Evolutionary conservation across 371 early-diverging fungal genomes (phyloP).

Genomic region (Furculomyces boomerangus): DNA sequence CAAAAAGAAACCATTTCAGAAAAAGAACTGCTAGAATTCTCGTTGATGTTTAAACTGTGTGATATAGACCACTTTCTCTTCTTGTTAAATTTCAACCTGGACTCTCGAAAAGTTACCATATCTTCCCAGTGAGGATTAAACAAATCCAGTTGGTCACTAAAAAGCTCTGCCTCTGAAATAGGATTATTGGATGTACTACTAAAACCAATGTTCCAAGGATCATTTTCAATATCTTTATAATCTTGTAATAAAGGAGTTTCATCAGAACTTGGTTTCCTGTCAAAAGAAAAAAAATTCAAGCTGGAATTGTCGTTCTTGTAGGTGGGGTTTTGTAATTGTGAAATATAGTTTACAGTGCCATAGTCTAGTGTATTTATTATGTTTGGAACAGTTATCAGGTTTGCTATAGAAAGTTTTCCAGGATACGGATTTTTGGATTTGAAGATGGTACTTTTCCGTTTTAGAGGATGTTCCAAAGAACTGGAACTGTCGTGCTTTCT

Average conservation of each 20-base stretch:
- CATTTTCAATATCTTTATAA: background rate
- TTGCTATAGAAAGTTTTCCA: no score
- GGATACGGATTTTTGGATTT: no score
- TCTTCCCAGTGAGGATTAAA: constrained; percentile 28
- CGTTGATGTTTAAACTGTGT: constrained; percentile 2
- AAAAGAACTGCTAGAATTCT: background rate
- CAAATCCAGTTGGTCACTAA: constrained; percentile 12
- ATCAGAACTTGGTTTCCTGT: no score
- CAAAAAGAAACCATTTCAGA: background rate
- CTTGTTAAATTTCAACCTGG: constrained; percentile 13
- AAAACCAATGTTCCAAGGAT: background rate
- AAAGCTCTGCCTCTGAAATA: background rate
- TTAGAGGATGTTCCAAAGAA: background rate
- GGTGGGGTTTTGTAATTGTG: constrained; percentile 4
- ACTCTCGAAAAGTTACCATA: constrained; percentile 26
- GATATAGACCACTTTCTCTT: constrained; percentile 25
- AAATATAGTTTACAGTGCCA: no score
- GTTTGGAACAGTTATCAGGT: no score
- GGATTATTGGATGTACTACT: background rate
- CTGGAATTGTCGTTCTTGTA: background rate
- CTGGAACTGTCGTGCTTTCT: no score
- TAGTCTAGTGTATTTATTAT: no score
- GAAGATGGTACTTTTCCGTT: background rate
- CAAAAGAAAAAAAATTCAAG: background rate
- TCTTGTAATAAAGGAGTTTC: background rate